phyloP scores from a whole-genome alignment of 176 grass and related monocot genomes.

The Lolium perenne region DNA sequence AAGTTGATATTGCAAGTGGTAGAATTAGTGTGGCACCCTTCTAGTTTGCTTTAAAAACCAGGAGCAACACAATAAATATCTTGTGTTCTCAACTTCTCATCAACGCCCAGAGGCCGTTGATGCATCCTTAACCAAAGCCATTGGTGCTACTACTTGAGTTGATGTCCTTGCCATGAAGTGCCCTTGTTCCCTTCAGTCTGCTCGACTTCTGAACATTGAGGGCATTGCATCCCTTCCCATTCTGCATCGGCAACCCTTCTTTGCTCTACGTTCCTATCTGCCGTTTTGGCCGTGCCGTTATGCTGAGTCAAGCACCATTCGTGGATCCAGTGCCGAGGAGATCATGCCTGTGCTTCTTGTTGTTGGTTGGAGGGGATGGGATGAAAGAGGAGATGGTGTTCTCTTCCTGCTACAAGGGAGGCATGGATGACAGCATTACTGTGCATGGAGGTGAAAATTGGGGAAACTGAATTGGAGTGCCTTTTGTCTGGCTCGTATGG shows the following conservation, averaged over 20 bases:
- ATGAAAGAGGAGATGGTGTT: not conserved
- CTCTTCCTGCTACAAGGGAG: conserved; percentile 7
- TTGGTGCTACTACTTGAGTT: not conserved
- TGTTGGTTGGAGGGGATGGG: not conserved
- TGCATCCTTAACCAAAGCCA: not conserved
- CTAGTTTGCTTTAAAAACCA: not conserved
- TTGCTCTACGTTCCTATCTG: not conserved
- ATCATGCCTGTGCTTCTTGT: not conserved
- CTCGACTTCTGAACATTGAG: not conserved
- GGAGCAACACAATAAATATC: conserved; percentile 13
- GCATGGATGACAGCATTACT: not conserved
- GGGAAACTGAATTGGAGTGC: not conserved
- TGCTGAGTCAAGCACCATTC: not conserved
- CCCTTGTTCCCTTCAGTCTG: not conserved
- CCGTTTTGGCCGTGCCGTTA: not conserved
- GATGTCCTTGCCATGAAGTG: conserved; percentile 9
- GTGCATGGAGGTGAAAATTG: not conserved
- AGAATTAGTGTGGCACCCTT: conserved; percentile 7
- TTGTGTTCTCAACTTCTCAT: conserved; percentile 8
- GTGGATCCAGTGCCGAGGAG: not conserved
- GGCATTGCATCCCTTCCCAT: not conserved
- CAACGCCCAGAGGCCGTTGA: not conserved
- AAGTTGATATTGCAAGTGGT: not conserved
- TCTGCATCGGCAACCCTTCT: not conserved
- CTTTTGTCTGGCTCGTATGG: not conserved